Percentiles rank a stretch among this genome's conserved stretches.
These are phyloP conservation scores for Barnettozyma siamensis DNA, from an alignment of 805 yeast genomes.

Conservation along the genomic window DNA sequence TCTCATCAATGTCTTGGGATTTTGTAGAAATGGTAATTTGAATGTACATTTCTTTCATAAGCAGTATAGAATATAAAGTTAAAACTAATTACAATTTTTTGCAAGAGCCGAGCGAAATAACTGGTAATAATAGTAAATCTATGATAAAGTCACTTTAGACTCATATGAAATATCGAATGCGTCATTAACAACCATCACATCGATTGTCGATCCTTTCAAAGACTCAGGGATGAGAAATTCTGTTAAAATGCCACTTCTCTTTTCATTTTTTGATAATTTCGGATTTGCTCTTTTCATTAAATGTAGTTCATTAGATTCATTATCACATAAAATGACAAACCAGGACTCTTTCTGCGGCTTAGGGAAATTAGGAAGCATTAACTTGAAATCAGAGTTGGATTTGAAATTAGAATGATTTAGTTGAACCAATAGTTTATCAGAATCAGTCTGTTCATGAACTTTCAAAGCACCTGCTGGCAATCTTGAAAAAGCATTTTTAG, in stretches of 20 bases:
- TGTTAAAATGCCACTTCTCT: slow-evolving; percentile 30
- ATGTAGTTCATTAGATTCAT: slow-evolving; percentile 45
- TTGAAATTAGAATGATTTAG: slow-evolving; percentile 48
- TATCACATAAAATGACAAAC: slow-evolving; percentile 65
- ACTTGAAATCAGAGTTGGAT: slow-evolving; percentile 51
- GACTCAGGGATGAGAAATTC: slow-evolving; percentile 45
- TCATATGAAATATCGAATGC: slow-evolving; percentile 53
- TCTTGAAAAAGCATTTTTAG: slow-evolving; percentile 45
- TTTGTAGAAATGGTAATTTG: too few species aligned
- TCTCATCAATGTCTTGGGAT: too few species aligned
- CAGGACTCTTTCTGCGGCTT: slow-evolving; percentile 91
- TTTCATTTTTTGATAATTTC: slow-evolving; percentile 22
- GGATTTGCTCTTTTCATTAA: slow-evolving; percentile 77
- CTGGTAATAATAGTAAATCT: too few species aligned
- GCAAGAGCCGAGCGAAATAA: too few species aligned
- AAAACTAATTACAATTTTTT: too few species aligned
- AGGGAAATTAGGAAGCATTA: slow-evolving; percentile 78
- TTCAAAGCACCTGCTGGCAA: slow-evolving; percentile 56
- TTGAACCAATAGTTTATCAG: slow-evolving; percentile 35
- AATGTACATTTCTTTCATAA: too few species aligned
- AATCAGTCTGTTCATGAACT: slow-evolving; percentile 31
- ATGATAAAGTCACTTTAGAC: slow-evolving; percentile 18
- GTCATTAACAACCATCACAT: slow-evolving; percentile 55
- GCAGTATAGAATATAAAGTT: too few species aligned
- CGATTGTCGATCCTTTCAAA: slow-evolving; percentile 39